Evolutionary conservation across 2,329 filamentous ascomycete genomes (phyloP).

Genomic region (Pseudocercospora fijiensis): DNA sequence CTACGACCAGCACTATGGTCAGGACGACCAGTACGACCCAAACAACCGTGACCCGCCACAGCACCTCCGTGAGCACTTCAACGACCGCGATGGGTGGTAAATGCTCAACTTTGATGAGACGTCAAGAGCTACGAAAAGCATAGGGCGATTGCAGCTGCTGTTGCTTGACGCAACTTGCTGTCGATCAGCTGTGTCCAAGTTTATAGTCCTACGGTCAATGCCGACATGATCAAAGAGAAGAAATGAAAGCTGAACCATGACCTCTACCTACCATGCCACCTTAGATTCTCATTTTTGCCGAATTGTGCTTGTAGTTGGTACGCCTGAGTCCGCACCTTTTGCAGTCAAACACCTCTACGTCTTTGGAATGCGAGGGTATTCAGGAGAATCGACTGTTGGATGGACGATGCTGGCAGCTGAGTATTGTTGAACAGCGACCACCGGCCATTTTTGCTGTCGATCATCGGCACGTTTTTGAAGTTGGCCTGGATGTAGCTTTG

Average conservation of each 20-base stretch:
- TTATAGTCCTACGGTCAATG: neutral
- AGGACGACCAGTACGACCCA: constrained; percentile 49
- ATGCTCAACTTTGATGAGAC: neutral
- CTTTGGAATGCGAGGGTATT: too few species aligned
- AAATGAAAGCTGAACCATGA: neutral
- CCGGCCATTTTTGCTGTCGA: neutral
- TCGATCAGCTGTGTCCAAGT: neutral
- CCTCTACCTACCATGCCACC: neutral
- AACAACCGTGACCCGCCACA: constrained; percentile 42
- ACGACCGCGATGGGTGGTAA: constrained; percentile 23
- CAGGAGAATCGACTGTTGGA: too few species aligned
- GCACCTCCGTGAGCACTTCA: constrained; percentile 37
- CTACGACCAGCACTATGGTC: constrained; percentile 52
- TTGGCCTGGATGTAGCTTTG: neutral
- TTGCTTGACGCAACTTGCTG: neutral
- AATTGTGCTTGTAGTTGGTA: neutral
- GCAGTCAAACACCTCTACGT: neutral
- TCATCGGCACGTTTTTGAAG: neutral
- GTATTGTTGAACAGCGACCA: neutral
- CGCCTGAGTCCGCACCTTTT: too few species aligned
- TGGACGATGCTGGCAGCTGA: too few species aligned
- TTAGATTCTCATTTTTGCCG: neutral
- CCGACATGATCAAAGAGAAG: neutral
- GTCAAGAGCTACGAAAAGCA: neutral
- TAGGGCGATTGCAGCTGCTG: neutral